Evolutionary conservation across 192 early-diverging fungal species (phyloP), one percentile per base, ranked within the genome.

Genomic region (Entomortierella beljakovae): DNA sequence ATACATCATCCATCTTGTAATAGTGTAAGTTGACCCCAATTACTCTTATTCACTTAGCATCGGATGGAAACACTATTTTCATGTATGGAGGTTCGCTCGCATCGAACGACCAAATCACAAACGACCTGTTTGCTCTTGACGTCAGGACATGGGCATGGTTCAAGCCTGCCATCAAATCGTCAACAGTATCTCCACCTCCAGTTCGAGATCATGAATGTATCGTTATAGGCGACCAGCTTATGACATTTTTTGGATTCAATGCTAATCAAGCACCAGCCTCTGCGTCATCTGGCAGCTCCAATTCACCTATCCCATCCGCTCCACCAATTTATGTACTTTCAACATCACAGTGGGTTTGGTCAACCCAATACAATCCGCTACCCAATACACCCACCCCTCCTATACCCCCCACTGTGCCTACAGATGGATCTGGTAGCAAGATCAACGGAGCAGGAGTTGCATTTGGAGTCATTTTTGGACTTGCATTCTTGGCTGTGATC

Each of bases 121-220:
- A 68, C 59, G 65, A 62, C 35, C 48, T 76, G 11, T 76, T 29
- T 57, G 52, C 58, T 20, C 51, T 76, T 8, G 52, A 76, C 10
- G 18, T 62, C 7, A 23, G 35, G 48, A 68, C 73, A 10, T 76
- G 73, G 73, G 51, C 43, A 56, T 76, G 73, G 73, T 53, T 29
- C 26, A 34, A 52, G 26, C 64, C 57, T 6, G 15, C 64, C 2
- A 48, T 64, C 13, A 38, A 38, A 51, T 9, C 42, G 11, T 10
- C 56, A 0, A 16, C 10, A 0, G n/a, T 23, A 16, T 13, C 13
- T 6, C 66, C 66, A 11, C 61, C 74, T 23, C 60, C 66, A 18
- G 74, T 77, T 6, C 65, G 66, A 20, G 74, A 77, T 23, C 74
- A 77, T 35, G 59, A 68, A 52, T 77, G 74, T 54, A 55, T 69